Conservation (phyloP, 1,284 basidiomycete genomes). For the Ceratobasidium sp. region DNA sequence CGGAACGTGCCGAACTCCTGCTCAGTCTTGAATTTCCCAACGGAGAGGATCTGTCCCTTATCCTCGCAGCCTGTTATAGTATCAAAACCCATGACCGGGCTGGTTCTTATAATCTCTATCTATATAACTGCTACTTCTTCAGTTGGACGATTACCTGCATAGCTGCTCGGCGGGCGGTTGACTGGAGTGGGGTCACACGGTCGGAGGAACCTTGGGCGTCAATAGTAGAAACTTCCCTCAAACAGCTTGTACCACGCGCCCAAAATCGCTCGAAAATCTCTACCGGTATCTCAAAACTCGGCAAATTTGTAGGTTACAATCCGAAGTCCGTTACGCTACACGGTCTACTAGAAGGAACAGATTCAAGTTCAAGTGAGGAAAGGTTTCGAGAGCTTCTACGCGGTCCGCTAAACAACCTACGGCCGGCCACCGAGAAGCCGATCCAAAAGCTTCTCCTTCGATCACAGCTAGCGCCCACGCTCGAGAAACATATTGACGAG, state of each 20-base stretch:
- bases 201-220: neutral
- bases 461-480: neutral
- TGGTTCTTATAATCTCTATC: neutral
- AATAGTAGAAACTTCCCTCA: neutral
- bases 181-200: neutral
- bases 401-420: neutral
- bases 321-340: neutral
- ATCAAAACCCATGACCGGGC: neutral
- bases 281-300: neutral
- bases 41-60: neutral
- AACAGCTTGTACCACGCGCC: neutral
- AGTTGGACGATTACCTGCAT: neutral
- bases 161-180: neutral
- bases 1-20: too few species aligned
- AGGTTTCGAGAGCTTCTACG: neutral
- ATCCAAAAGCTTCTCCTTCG: neutral
- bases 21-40: too few species aligned
- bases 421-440: neutral
- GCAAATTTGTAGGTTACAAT: neutral
- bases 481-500: neutral
- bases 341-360: neutral
- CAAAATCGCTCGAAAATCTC: neutral
- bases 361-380: neutral
- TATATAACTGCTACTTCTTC: neutral
- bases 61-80: neutral